Evolutionary conservation across 495 filamentous ascomycete genomes (phyloP).

Genomic region (Penicillium atrosanguineum): DNA sequence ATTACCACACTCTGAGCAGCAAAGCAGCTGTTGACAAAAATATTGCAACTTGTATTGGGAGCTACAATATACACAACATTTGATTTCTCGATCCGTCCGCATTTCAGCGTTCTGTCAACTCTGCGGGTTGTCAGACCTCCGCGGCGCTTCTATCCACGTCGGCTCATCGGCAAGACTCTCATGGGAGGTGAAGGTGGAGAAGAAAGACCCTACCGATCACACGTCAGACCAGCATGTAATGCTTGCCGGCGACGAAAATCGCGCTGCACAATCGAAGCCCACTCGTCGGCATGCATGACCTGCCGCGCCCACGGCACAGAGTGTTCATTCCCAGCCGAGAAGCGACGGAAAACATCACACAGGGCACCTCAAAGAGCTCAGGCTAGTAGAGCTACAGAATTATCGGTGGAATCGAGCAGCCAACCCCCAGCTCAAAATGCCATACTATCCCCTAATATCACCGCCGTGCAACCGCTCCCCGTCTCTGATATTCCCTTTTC

Average conservation of each 20-base stretch:
- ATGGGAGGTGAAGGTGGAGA: not conserved
- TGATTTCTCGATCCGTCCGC: no score
- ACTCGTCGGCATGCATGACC: conserved; percentile 17
- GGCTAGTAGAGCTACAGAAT: not conserved
- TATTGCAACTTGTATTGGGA: no score
- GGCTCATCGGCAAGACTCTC: no score
- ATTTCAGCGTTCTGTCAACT: no score
- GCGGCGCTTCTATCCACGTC: no score
- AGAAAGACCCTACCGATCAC: conserved; percentile 23
- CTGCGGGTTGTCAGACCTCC: no score
- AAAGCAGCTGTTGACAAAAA: no score
- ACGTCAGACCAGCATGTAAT: conserved; percentile 23
- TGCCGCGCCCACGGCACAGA: conserved; percentile 28
- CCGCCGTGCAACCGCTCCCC: not conserved
- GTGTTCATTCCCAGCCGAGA: conserved; percentile 20
- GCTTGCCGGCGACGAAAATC: conserved; percentile 30
- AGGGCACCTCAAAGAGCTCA: not conserved
- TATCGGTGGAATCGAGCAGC: not conserved
- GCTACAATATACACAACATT: no score
- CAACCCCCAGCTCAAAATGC: not conserved
- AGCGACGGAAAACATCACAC: not conserved
- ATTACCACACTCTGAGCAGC: no score
- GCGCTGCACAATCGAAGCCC: conserved; percentile 15
- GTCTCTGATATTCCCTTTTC: not conserved
- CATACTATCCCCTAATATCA: not conserved